Conservation (phyloP, 345 rosid genomes). For the Ailanthus altissimus region DNA sequence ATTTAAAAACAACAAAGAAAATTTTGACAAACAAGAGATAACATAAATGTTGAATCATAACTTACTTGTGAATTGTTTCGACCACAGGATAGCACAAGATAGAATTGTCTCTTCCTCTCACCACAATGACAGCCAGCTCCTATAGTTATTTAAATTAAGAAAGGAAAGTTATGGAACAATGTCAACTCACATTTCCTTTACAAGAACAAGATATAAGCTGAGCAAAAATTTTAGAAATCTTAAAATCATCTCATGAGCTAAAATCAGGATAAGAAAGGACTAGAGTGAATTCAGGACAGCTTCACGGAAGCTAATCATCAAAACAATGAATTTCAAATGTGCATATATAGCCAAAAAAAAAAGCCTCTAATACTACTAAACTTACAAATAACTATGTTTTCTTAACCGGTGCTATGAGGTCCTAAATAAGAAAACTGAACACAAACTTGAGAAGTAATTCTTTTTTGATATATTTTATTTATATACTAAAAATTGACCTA, state of each 20-base stretch:
- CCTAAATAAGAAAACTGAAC: background rate
- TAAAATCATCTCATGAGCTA: background rate
- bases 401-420: background rate
- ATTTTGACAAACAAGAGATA: background rate
- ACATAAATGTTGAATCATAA: slow-evolving; percentile 15
- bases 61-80: slow-evolving; percentile 92
- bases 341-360: too few species aligned
- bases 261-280: background rate
- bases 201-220: background rate
- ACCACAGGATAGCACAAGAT: slow-evolving; percentile 86
- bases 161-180: background rate
- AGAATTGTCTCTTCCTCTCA: slow-evolving; percentile 86
- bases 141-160: slow-evolving; percentile 11
- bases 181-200: background rate
- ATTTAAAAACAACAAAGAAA: background rate
- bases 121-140: slow-evolving; percentile 96
- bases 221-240: background rate
- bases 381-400: background rate
- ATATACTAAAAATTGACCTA: too few species aligned
- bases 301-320: background rate
- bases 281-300: background rate
- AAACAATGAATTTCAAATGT: too few species aligned
- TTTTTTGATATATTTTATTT: too few species aligned
- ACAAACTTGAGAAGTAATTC: too few species aligned
- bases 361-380: background rate